These are phyloP conservation scores for Sedum album DNA, from an alignment of 164 flowering plant species.

Conservation along the genomic window DNA sequence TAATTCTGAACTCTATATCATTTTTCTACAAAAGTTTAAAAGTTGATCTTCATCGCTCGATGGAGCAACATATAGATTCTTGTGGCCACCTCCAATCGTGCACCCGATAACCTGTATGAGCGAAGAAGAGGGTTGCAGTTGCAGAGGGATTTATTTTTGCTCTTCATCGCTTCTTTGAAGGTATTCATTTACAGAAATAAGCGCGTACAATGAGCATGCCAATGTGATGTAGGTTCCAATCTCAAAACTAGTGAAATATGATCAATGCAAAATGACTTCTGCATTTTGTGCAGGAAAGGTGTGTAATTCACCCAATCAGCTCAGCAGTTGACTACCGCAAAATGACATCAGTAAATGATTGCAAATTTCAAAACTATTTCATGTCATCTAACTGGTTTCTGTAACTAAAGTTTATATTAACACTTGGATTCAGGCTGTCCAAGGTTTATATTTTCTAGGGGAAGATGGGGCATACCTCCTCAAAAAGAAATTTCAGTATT, in stretches of 20 bases:
- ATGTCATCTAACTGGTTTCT: background rate
- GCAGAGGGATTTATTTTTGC: slow-evolving; percentile 90
- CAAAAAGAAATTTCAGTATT: slow-evolving; percentile 48
- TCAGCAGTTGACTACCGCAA: slow-evolving; percentile 82
- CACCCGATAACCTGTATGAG: slow-evolving; percentile 86
- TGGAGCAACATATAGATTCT: slow-evolving; percentile 52
- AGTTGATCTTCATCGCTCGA: slow-evolving; percentile 6
- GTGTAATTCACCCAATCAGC: slow-evolving; percentile 77
- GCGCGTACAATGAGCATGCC: no score
- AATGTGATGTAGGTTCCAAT: background rate
- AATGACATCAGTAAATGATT: slow-evolving; percentile 64
- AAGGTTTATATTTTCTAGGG: slow-evolving; percentile 79
- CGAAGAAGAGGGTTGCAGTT: slow-evolving; percentile 38
- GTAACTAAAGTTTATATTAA: background rate
- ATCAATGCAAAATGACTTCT: background rate
- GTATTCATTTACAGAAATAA: slow-evolving; percentile 22
- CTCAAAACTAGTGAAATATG: background rate
- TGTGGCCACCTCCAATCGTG: slow-evolving; percentile 88
- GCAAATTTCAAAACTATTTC: background rate
- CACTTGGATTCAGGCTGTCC: slow-evolving; percentile 48
- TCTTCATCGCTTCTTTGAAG: slow-evolving; percentile 84
- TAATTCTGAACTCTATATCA: background rate
- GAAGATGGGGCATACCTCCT: slow-evolving; percentile 38
- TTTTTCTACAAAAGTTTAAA: background rate
- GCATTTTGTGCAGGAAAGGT: slow-evolving; percentile 70